phyloP scores from a whole-genome alignment of 306 rosid genomes.

The Prunus fruticosa region DNA sequence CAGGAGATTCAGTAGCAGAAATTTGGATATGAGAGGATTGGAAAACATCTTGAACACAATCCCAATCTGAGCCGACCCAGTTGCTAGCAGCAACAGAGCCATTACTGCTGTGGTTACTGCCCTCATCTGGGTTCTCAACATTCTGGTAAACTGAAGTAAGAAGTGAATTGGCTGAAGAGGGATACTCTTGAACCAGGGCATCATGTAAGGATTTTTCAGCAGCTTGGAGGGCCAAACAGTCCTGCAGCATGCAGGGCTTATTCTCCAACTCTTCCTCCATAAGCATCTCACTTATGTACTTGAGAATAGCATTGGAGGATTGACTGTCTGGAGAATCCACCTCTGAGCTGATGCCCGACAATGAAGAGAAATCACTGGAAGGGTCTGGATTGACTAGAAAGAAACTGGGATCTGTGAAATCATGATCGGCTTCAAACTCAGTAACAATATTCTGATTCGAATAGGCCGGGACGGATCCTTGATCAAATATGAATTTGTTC shows the following conservation, averaged over 20 bases:
- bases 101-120: slow-evolving; percentile 16
- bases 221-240: slow-evolving; percentile 71
- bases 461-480: slow-evolving; percentile 17
- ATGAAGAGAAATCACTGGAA: slow-evolving; percentile 3
- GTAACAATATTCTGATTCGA: slow-evolving; percentile 27
- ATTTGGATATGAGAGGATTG: no score
- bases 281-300: slow-evolving; percentile 68
- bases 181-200: slow-evolving; percentile 44
- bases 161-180: slow-evolving; percentile 21
- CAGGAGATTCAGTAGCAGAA: background rate
- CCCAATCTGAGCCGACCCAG: slow-evolving; percentile 27
- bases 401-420: slow-evolving; percentile 24
- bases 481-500: slow-evolving; percentile 38
- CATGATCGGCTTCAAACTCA: slow-evolving; percentile 32
- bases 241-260: slow-evolving; percentile 78
- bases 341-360: slow-evolving; percentile 30
- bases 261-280: slow-evolving; percentile 71
- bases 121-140: slow-evolving; percentile 21
- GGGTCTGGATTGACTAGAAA: slow-evolving; percentile 22
- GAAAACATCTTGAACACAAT: slow-evolving; percentile 19
- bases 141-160: slow-evolving; percentile 12
- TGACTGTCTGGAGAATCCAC: slow-evolving; percentile 36
- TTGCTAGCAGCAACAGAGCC: slow-evolving; percentile 25
- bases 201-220: slow-evolving; percentile 84
- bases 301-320: slow-evolving; percentile 45